Base-by-base conservation (phyloP, 331 rosid species). In the Saraca asoca region DNA sequence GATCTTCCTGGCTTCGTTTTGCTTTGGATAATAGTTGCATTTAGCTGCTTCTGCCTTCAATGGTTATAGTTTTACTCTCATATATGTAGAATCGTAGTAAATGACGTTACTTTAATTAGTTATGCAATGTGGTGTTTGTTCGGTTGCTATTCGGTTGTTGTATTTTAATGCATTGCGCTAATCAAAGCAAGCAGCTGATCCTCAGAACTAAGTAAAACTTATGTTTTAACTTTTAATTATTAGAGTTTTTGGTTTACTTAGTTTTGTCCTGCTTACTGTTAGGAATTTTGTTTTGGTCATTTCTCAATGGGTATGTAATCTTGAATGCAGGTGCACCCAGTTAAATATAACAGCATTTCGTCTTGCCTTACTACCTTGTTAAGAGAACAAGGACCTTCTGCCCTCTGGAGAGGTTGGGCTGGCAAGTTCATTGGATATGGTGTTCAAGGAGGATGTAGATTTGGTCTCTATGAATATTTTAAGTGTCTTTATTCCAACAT, bases 371-470 rank as follows among this genome's bases (percentile, higher is more conserved):
- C 75, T 14, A 74, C 83, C 55, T 56, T 83, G 49, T 13, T 80
- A 56, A 77, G 77, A 72, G 88, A 83, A 55, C 88, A 83, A 67
- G 88, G 88, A 54, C 88, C 88, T 74, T 70, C 85, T 71, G 82
- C 78, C 14, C 77, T 83, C 2, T 83, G 83, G 88, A 80, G 79
- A 77, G 85, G 88, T 48, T 83, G 88, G 88, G 53, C 85, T 0
- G 75, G 88, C 54, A 83, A 80, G 75, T 77, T 83, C 77, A 70
- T 74, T 63, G 88, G 88, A 55, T 83, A 83, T 50, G 88, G 83
- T 35, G 83, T 72, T 67, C 88, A 80, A 73, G 88, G 88, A 68
- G 88, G 85, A 10, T 83, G 83, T 60, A 77, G 88, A 68, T 83
- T 83, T 41, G 85, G 88, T 49, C 81, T 80, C 38, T 83, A 83